Conservation (phyloP, 805 yeast genomes). For the Wickerhamiella dianesei region DNA sequence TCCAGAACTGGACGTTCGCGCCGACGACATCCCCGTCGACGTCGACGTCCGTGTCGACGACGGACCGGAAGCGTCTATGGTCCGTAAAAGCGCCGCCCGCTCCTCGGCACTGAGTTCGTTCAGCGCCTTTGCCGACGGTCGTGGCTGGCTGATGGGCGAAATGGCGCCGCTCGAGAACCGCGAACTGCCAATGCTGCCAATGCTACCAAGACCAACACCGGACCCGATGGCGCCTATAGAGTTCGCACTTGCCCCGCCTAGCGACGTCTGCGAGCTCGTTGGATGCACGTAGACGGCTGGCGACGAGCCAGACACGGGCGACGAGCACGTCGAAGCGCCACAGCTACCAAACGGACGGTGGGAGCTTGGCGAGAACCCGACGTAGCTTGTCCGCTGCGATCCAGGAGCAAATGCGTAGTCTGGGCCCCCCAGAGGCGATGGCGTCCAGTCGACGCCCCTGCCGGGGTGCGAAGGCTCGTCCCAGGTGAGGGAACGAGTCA, state of each 20-base stretch:
- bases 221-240: slow-evolving; percentile 4
- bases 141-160: background rate
- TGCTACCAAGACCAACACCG: slow-evolving; percentile 2
- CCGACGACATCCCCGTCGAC: no score
- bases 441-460: background rate
- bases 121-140: background rate
- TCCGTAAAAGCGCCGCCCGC: background rate
- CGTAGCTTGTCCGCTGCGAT: background rate
- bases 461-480: background rate
- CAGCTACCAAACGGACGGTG: background rate
- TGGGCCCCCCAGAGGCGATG: background rate
- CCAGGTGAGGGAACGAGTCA: background rate
- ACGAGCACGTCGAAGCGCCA: background rate
- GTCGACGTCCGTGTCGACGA: background rate
- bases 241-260: no score
- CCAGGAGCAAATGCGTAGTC: background rate
- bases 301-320: background rate
- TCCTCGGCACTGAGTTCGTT: background rate
- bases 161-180: background rate
- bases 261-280: no score
- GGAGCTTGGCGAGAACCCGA: background rate
- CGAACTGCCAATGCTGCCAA: slow-evolving; percentile 1
- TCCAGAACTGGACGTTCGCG: no score
- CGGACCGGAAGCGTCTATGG: background rate
- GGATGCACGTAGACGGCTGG: no score